A percentile compares a stretch with the other conserved stretches of the same genome.
Conservation (phyloP, 2,329 filamentous ascomycete genomes). For the Fusarium armeniacum region DNA sequence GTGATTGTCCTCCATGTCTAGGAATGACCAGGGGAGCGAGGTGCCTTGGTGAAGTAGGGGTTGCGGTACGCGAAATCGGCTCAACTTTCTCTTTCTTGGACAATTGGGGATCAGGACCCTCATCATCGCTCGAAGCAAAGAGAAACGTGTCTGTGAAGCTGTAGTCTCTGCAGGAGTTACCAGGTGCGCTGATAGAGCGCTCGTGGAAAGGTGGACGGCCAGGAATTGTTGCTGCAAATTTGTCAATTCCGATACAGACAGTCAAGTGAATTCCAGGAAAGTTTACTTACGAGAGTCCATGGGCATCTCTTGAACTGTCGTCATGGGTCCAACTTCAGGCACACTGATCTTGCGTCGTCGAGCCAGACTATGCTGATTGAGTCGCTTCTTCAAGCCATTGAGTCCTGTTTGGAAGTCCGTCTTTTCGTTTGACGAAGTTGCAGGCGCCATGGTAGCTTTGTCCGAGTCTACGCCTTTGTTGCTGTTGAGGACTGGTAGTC, state of each 20-base stretch:
- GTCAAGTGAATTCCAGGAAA: background rate
- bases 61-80: conserved; percentile 9
- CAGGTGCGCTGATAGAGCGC: conserved; percentile 73
- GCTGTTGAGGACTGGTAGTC: conserved; percentile 57
- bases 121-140: conserved; percentile 44
- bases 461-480: conserved; percentile 67
- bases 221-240: conserved; percentile 72
- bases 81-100: conserved; percentile 45
- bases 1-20: conserved; percentile 35
- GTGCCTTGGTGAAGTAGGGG: conserved; percentile 65
- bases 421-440: conserved; percentile 59
- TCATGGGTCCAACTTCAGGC: conserved; percentile 76
- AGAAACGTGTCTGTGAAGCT: conserved; percentile 46
- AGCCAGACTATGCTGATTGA: conserved; percentile 70
- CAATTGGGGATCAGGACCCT: conserved; percentile 43
- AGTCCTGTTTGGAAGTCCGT: conserved; percentile 56
- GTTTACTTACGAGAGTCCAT: conserved; percentile 77
- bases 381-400: conserved; percentile 64
- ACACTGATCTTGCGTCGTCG: conserved; percentile 74
- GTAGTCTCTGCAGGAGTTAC: conserved; percentile 63
- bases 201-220: conserved; percentile 75
- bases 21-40: conserved; percentile 72
- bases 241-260: conserved; percentile 31
- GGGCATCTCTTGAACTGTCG: conserved; percentile 74
- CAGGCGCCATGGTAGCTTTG: conserved; percentile 62